Percentiles rank a stretch among this genome's conserved stretches.
phyloP scores from a whole-genome alignment of 148 eudicot species.

The Gaultheria prostrata region DNA sequence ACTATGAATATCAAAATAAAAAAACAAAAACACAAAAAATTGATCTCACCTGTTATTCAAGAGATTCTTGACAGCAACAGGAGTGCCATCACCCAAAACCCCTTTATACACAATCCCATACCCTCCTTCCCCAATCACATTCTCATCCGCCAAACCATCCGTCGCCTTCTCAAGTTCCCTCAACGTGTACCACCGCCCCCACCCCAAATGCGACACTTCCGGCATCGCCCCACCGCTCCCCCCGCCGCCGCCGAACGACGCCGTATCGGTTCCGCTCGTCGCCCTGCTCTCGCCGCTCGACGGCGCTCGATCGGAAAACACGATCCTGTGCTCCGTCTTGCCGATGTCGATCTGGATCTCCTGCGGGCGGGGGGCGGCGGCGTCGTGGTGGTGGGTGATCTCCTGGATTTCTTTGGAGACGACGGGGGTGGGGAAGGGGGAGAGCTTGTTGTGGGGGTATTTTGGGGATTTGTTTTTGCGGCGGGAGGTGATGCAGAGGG shows the following conservation, averaged over 20 bases:
- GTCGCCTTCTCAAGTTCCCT: slow-evolving; percentile 87
- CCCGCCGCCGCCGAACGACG: slow-evolving; percentile 44
- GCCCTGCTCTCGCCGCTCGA: slow-evolving; percentile 88
- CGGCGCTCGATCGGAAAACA: slow-evolving; percentile 71
- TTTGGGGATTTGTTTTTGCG: slow-evolving; percentile 37
- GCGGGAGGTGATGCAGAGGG: slow-evolving; percentile 88
- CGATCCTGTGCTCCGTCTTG: slow-evolving; percentile 81
- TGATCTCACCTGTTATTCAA: slow-evolving; percentile 67
- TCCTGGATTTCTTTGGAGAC: slow-evolving; percentile 75
- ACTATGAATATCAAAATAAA: neutral
- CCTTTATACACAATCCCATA: slow-evolving; percentile 94
- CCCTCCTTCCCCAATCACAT: slow-evolving; percentile 98
- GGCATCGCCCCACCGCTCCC: slow-evolving; percentile 49
- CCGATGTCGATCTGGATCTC: slow-evolving; percentile 97
- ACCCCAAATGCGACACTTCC: slow-evolving; percentile 88
- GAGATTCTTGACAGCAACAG: slow-evolving; percentile 79
- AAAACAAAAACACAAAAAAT: neutral
- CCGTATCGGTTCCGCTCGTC: slow-evolving; percentile 44
- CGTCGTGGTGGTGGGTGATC: slow-evolving; percentile 37
- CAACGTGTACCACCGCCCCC: slow-evolving; percentile 96
- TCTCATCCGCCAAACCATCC: slow-evolving; percentile 66
- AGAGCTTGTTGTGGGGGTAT: slow-evolving; percentile 15
- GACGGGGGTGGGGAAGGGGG: slow-evolving; percentile 38
- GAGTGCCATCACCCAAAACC: slow-evolving; percentile 64
- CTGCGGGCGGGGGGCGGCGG: slow-evolving; percentile 26